phyloP scores from a whole-genome alignment of 2,329 filamentous ascomycete genomes.

The Trichoderma atroviride region DNA sequence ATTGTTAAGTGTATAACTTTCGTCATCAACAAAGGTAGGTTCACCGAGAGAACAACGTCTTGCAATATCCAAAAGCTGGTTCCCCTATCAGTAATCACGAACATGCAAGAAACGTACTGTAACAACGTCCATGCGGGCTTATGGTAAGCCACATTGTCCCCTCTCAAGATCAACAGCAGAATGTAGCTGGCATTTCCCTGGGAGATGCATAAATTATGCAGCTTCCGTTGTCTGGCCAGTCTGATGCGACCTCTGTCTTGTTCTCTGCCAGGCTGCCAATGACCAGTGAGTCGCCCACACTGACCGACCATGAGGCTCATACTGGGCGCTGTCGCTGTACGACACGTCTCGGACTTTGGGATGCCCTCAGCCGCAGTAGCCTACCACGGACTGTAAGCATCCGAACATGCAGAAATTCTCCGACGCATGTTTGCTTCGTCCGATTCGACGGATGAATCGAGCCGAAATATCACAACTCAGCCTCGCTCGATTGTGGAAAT shows the following conservation, averaged over 20 bases:
- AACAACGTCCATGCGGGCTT: background rate
- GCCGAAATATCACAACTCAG: conserved; percentile 3
- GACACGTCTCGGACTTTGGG: conserved; percentile 10
- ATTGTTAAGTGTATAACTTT: background rate
- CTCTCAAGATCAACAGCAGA: background rate
- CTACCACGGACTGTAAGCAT: background rate
- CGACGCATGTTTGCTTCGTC: conserved; percentile 26
- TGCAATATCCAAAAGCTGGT: background rate
- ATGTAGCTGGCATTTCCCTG: background rate
- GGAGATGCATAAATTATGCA: background rate
- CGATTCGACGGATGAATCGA: conserved; percentile 7
- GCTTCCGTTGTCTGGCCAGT: background rate
- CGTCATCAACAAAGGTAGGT: background rate
- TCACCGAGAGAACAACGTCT: background rate
- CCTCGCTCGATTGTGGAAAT: background rate
- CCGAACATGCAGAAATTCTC: conserved; percentile 23
- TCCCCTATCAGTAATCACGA: background rate
- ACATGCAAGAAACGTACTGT: background rate
- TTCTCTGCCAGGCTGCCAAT: background rate
- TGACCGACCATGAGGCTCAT: background rate
- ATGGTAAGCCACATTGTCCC: background rate
- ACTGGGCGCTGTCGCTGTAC: background rate
- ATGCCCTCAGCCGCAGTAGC: conserved; percentile 15
- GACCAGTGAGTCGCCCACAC: background rate
- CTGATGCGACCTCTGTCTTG: background rate